Conservation (phyloP, 1,284 basidiomycete species). For the Trametes pubescens region DNA sequence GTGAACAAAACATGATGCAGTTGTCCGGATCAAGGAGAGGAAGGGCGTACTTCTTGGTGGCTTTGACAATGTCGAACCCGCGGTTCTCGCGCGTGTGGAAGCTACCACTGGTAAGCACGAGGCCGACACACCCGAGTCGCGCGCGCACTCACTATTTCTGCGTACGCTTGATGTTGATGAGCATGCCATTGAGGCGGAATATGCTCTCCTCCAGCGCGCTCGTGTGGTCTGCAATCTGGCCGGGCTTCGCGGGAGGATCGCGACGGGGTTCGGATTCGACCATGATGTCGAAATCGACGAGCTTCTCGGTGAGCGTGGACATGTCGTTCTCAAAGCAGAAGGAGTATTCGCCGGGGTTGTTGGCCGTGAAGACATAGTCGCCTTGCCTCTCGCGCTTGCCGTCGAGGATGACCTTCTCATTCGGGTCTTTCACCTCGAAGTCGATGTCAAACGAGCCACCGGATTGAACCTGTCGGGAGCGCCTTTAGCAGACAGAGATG, state of each 20-base stretch:
- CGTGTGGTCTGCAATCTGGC: constrained; percentile 90
- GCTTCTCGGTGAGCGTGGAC: constrained; percentile 88
- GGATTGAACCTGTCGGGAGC: constrained; percentile 79
- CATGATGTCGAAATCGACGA: constrained; percentile 98
- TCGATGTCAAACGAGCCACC: constrained; percentile 98
- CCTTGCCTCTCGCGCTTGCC: constrained; percentile 92
- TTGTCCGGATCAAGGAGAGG: constrained; percentile 33
- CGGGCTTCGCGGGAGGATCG: constrained; percentile 81
- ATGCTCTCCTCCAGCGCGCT: constrained; percentile 92
- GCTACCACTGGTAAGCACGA: constrained; percentile 47
- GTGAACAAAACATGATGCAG: constrained; percentile 38
- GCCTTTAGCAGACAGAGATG: constrained; percentile 30
- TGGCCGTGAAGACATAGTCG: constrained; percentile 97
- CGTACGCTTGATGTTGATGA: constrained; percentile 87
- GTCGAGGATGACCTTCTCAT: constrained; percentile 85
- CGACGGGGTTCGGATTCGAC: constrained; percentile 93
- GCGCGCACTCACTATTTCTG: constrained; percentile 83
- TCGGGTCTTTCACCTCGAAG: constrained; percentile 92
- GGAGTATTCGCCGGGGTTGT: constrained; percentile 93
- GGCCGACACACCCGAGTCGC: not conserved
- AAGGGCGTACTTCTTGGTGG: constrained; percentile 70
- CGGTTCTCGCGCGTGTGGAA: constrained; percentile 86
- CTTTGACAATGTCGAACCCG: constrained; percentile 82
- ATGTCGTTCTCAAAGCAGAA: constrained; percentile 99
- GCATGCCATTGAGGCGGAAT: constrained; percentile 86